Evolutionary conservation across 768 basidiomycete genomes (phyloP), one percentile per base, ranked within the genome.

Genomic region (Lentinula guzmanii): DNA sequence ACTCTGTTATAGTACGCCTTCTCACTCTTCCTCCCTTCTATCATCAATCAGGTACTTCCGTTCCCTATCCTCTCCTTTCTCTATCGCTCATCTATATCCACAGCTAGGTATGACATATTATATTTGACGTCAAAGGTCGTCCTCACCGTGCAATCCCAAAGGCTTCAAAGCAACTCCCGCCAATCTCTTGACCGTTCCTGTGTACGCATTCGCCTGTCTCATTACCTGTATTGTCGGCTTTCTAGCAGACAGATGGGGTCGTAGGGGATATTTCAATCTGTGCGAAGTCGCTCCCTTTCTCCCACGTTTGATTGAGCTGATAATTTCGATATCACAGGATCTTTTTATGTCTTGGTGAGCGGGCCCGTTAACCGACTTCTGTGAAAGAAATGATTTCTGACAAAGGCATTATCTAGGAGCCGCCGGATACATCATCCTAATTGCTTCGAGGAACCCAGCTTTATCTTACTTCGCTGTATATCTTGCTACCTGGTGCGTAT

Each of bases 171-270:
- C 88, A 3, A 90, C 89, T 0, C 78, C 79, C 0, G 90, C 91
- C 7, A 91, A 92, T 70, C 76, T 92, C 45, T 71, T 92, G 58
- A 89, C 87, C 3, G 89, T 91, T 4, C 91, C 90, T 0, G 87
- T 91, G 41, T 93, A 91, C 66, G 78, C 77, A 7, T 78, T 84
- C 48, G 91, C 90, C 10, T 86, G 87, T 64, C 74, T 86, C 24
- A 70, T 84, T 42, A 91, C 90, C 4, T 88, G 85, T 67, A 57
- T 71, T 0, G 83, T 90, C 35, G 89, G 87, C 5, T 87, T 78
- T 69, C 52, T 76, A 8, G 87, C 87, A 1, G 89, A 91, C 69
- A 76, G 81, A 54, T 77, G 79, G 62, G 83, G 85, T 16, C 76
- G 77, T 45, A 76, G 91, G 62, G 88, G 86, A 2, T 75, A 79